phyloP scores from a whole-genome alignment of 352 stramenopile genomes.

The Plasmopara viticola region DNA sequence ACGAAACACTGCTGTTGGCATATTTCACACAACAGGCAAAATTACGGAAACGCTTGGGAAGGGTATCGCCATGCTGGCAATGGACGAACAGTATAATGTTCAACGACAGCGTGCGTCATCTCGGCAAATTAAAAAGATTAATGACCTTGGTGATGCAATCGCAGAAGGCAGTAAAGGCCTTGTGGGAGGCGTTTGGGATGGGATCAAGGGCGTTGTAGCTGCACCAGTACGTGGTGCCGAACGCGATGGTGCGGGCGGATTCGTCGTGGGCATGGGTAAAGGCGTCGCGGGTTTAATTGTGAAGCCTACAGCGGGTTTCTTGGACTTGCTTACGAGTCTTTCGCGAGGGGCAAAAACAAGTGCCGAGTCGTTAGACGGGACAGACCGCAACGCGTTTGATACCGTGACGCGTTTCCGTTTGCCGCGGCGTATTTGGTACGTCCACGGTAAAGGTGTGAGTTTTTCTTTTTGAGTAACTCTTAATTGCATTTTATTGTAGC shows the following conservation, averaged over 20 bases:
- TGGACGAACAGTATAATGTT: constrained; percentile 86
- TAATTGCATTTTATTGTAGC: constrained; percentile 21
- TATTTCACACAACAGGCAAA: constrained; percentile 88
- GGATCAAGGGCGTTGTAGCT: constrained; percentile 73
- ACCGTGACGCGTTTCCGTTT: constrained; percentile 59
- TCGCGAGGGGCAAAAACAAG: constrained; percentile 78
- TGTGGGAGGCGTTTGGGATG: constrained; percentile 74
- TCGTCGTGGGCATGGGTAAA: constrained; percentile 81
- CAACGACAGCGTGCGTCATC: constrained; percentile 72
- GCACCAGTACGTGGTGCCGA: constrained; percentile 74
- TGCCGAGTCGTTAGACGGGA: constrained; percentile 67
- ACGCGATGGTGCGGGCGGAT: constrained; percentile 66
- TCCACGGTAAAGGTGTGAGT: constrained; percentile 5
- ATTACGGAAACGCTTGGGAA: constrained; percentile 87
- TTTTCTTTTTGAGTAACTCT: background rate
- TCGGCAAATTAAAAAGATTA: constrained; percentile 69
- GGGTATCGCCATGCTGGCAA: constrained; percentile 75
- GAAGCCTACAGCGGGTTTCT: constrained; percentile 74
- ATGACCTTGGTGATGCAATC: constrained; percentile 72
- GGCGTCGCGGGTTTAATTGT: constrained; percentile 77
- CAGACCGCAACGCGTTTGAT: constrained; percentile 34
- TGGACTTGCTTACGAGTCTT: constrained; percentile 77
- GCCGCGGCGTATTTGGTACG: constrained; percentile 66
- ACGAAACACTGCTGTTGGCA: constrained; percentile 79
- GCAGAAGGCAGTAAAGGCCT: constrained; percentile 77